Evolutionary conservation across 192 early-diverging fungal species (phyloP), one percentile per base, ranked within the genome.

Genomic region (Lunasporangiospora selenospora): DNA sequence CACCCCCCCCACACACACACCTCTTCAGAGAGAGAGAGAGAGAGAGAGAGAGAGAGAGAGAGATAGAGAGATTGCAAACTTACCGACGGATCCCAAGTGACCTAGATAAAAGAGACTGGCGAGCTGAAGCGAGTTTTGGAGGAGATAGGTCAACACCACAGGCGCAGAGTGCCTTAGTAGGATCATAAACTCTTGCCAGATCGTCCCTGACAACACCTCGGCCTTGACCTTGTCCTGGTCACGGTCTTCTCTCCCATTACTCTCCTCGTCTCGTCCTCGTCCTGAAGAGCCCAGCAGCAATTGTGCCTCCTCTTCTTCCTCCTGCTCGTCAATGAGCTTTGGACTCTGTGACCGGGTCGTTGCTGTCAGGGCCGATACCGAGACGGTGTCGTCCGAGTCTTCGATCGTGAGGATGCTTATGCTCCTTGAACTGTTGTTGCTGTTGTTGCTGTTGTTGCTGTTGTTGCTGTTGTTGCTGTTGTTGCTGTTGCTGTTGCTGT

Each of bases 71-170:
- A n/a, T n/a, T n/a, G n/a, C n/a, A n/a, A 34, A 51, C 58, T 26
- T 42, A 54, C 40, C 51, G 18, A 47, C 40, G 19, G 77, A 75
- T 75, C 81, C 84, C 62, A 87, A 77, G 23, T 80, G 87, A 11
- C 90, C 89, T 15, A 90, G 77, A 2, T 83, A 83, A 43, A 90
- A 64, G 23, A 90, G 76, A 65, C 84, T 88, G 24, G 85, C 62
- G 31, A 89, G 75, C 24, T 87, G 85, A 55, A 92, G 75, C 15
- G 79, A 80, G 43, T 87, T 86, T 39, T 90, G 88, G n/a, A 92
- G 64, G 16, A 89, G 63, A 64, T 87, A 90, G 0, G 89, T 87
- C 19, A 81, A 53, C 15, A 88, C 61, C 23, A 88, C 71, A 1
- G 90, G 89, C 10, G 73, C 42, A 6, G 80, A 65, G 42, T 81